Conservation (phyloP, 495 filamentous ascomycete genomes). For the Talaromyces thailandensis region DNA sequence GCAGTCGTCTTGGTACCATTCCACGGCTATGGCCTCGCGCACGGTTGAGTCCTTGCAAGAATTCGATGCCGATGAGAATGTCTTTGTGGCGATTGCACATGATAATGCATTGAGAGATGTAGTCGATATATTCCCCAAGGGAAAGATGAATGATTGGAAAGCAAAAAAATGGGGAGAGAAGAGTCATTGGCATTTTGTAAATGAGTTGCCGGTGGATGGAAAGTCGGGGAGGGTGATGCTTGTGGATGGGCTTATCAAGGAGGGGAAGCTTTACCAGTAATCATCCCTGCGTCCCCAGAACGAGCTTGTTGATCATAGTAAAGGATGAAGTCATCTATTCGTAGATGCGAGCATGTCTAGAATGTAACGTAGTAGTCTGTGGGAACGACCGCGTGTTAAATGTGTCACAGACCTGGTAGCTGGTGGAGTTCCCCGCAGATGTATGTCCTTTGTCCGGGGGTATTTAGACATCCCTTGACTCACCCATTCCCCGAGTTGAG, state of each 20-base stretch:
- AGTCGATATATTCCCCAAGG: conserved; percentile 37
- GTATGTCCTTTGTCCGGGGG: neutral
- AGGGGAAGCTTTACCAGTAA: conserved; percentile 12
- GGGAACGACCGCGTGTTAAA: neutral
- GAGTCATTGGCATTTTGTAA: conserved; percentile 16
- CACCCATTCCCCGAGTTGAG: neutral
- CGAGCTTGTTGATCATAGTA: neutral
- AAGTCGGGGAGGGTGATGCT: conserved; percentile 13
- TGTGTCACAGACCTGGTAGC: neutral
- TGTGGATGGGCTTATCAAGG: conserved; percentile 15
- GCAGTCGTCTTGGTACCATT: conserved; percentile 13
- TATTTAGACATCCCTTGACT: neutral
- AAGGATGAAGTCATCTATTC: neutral
- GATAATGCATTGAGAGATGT: conserved; percentile 35
- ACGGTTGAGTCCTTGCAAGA: conserved; percentile 12
- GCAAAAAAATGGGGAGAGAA: conserved; percentile 32
- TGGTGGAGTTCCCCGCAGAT: neutral
- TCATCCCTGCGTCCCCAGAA: neutral
- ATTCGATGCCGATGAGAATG: conserved; percentile 36
- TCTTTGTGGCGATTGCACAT: conserved; percentile 44
- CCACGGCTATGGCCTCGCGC: conserved; percentile 12
- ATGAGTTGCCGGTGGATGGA: conserved; percentile 18
- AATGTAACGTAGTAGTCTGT: neutral
- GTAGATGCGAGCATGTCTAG: neutral
- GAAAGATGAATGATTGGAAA: conserved; percentile 37